Evolutionary conservation across 768 basidiomycete species (phyloP), one percentile per base, ranked within the genome.

Genomic region (Chalciporus piperatus): DNA sequence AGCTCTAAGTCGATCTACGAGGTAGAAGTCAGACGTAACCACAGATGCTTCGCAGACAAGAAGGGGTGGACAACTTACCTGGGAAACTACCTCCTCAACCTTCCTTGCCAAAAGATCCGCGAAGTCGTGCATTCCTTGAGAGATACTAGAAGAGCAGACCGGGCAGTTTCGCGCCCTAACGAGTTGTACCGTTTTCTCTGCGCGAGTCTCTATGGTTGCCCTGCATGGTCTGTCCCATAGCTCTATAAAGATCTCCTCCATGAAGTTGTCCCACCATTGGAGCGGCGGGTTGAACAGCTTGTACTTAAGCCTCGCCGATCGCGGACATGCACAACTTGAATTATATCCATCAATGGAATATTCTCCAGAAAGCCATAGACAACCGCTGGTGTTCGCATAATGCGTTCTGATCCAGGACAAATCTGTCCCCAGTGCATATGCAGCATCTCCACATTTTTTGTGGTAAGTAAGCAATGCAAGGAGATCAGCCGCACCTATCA

Each of bases 391-490:
- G 39, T 32, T 55, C n/a, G 16, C 32, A 12, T 59, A 62, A 48
- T 57, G 54, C 14, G 37, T n/a, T 22, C 4, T 25, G 38, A 64
- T 59, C 58, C 62, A 62, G 5, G 42, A 51, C 0, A 50, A 4
- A 23, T 63, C 17, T 2, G 0, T 9, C 23, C 33, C 41, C 20
- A 57, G 38, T 1, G 35, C 40, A 25, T 52, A 51, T 6, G 55
- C 56, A 8, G 56, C 53, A 4, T 54, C 28, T 6, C 53, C 45
- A 4, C 59, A 66, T 6, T 27, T 38, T 10, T 30, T 16, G 35
- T 63, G 63, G 30, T 65, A 65, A 17, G 52, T 43, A 3, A 68
- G 51, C 11, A 71, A 45, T 5, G 47, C 35, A n/a, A 68, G 63
- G 3, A 72, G 48, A 17, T 62, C 63, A 5, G 50, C 16, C 1